Evolutionary conservation across 2,329 filamentous ascomycete genomes (phyloP).

Genomic region (Purpureocillium lavendulum): DNA sequence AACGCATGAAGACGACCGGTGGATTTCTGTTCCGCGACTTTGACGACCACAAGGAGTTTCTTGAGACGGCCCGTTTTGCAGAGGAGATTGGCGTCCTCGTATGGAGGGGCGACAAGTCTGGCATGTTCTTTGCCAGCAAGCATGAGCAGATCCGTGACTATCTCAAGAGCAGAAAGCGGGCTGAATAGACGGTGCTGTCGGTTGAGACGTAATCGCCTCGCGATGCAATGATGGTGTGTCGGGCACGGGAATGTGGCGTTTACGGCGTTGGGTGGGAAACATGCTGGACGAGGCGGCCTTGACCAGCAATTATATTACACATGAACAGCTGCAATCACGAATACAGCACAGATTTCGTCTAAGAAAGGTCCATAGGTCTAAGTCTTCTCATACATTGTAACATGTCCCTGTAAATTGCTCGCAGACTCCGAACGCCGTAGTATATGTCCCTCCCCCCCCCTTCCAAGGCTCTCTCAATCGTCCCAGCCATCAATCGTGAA

Average conservation of each 20-base stretch:
- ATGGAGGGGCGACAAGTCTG: slow-evolving; percentile 73
- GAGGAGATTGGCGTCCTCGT: slow-evolving; percentile 84
- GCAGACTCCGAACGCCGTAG: too few species aligned
- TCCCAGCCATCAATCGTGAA: slow-evolving; percentile 51
- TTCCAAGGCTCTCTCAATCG: slow-evolving; percentile 7
- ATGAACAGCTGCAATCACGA: too few species aligned
- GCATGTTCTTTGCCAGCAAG: slow-evolving; percentile 86
- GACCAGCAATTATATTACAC: too few species aligned
- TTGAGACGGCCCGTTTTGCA: slow-evolving; percentile 66
- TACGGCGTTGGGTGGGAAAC: slow-evolving; percentile 6
- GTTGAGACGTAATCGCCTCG: not conserved
- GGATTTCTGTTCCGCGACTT: slow-evolving; percentile 93
- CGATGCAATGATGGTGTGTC: too few species aligned
- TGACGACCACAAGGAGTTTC: slow-evolving; percentile 60
- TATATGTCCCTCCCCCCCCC: too few species aligned
- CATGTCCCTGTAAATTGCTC: too few species aligned
- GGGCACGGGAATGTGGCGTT: too few species aligned
- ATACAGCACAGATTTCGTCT: too few species aligned
- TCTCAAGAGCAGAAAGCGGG: slow-evolving; percentile 56
- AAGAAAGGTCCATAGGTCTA: too few species aligned
- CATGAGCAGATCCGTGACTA: slow-evolving; percentile 83
- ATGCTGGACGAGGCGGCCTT: too few species aligned
- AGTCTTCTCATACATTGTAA: too few species aligned
- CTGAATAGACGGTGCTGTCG: slow-evolving; percentile 19
- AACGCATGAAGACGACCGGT: slow-evolving; percentile 76